Percentiles rank a stretch among this genome's conserved stretches.
Evolutionary conservation across 148 eudicot species (phyloP).

Genomic region (Cornus florida): DNA sequence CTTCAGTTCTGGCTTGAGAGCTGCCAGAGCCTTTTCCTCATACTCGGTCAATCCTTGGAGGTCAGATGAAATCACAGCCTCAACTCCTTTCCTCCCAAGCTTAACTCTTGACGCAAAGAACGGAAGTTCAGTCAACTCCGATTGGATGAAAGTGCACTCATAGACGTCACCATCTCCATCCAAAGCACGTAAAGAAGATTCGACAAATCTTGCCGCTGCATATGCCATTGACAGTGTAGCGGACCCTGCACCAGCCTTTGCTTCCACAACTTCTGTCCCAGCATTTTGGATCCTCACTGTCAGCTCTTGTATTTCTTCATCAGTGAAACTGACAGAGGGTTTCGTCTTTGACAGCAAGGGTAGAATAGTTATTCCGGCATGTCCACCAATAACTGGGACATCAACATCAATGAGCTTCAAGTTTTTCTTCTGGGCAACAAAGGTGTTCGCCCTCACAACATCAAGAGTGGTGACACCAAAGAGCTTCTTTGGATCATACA

Average conservation of each 20-base stretch:
- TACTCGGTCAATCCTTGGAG: slow-evolving; percentile 68
- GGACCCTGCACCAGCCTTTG: slow-evolving; percentile 92
- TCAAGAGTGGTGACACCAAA: slow-evolving; percentile 89
- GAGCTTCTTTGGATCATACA: slow-evolving; percentile 86
- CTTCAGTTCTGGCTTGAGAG: slow-evolving; percentile 74
- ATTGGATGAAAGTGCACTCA: slow-evolving; percentile 72
- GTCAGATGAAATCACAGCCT: slow-evolving; percentile 68
- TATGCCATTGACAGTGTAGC: slow-evolving; percentile 96
- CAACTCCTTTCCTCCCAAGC: slow-evolving; percentile 75
- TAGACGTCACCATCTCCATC: slow-evolving; percentile 88
- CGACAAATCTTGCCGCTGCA: slow-evolving; percentile 94
- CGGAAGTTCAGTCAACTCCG: slow-evolving; percentile 78
- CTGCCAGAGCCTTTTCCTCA: slow-evolving; percentile 69
- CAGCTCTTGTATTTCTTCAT: slow-evolving; percentile 62
- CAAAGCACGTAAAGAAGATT: slow-evolving; percentile 87
- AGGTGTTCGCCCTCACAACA: slow-evolving; percentile 90
- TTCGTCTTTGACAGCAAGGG: slow-evolving; percentile 80
- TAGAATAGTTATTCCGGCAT: slow-evolving; percentile 87
- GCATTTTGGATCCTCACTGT: slow-evolving; percentile 89
- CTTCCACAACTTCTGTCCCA: slow-evolving; percentile 94
- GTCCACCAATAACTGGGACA: slow-evolving; percentile 90
- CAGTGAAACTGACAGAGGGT: slow-evolving; percentile 68
- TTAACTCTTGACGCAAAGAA: slow-evolving; percentile 87
- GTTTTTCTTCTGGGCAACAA: slow-evolving; percentile 83
- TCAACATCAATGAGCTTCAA: slow-evolving; percentile 83